A percentile compares a stretch with the other conserved stretches of the same genome.
These are phyloP conservation scores for Dipodascopsis tothii DNA, from an alignment of 805 yeast genomes.

Conservation along the genomic window DNA sequence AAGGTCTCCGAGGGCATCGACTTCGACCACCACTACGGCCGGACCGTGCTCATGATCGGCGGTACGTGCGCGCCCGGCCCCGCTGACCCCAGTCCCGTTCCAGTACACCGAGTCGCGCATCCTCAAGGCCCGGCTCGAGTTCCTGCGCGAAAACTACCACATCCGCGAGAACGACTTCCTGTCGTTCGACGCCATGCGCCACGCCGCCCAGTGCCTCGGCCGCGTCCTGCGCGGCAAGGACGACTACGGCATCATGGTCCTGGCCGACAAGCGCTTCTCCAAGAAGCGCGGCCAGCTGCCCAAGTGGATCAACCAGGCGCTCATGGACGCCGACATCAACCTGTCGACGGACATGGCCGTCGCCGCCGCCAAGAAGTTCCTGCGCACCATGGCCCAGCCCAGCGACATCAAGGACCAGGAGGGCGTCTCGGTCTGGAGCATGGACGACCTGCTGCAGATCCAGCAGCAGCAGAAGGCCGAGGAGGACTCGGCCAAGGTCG, in stretches of 20 bases:
- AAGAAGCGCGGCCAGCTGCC: slow-evolving; percentile 77
- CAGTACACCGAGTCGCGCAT: slow-evolving; percentile 97
- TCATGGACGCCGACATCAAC: slow-evolving; percentile 84
- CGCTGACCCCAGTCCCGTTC: slow-evolving; percentile 59
- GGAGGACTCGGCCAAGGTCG: neutral
- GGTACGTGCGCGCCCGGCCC: neutral
- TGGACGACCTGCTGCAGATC: slow-evolving; percentile 52
- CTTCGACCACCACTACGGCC: slow-evolving; percentile 96
- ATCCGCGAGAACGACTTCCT: slow-evolving; percentile 89
- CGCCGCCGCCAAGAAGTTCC: slow-evolving; percentile 85
- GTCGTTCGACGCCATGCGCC: slow-evolving; percentile 98
- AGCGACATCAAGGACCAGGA: slow-evolving; percentile 81
- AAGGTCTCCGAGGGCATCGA: slow-evolving; percentile 98
- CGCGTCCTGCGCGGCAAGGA: slow-evolving; percentile 96
- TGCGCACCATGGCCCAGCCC: slow-evolving; percentile 92
- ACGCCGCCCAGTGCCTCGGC: slow-evolving; percentile 97
- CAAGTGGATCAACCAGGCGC: slow-evolving; percentile 93
- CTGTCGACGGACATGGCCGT: slow-evolving; percentile 96
- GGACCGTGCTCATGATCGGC: slow-evolving; percentile 97
- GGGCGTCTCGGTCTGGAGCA: slow-evolving; percentile 89
- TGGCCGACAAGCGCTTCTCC: slow-evolving; percentile 83
- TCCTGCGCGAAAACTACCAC: slow-evolving; percentile 83
- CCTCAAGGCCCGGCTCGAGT: slow-evolving; percentile 88
- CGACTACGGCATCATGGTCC: slow-evolving; percentile 96
- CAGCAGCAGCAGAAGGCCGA: slow-evolving; percentile 44